These are phyloP conservation scores for Scheffersomyces lignosus DNA, from an alignment of 805 yeast genomes.

Conservation along the genomic window DNA sequence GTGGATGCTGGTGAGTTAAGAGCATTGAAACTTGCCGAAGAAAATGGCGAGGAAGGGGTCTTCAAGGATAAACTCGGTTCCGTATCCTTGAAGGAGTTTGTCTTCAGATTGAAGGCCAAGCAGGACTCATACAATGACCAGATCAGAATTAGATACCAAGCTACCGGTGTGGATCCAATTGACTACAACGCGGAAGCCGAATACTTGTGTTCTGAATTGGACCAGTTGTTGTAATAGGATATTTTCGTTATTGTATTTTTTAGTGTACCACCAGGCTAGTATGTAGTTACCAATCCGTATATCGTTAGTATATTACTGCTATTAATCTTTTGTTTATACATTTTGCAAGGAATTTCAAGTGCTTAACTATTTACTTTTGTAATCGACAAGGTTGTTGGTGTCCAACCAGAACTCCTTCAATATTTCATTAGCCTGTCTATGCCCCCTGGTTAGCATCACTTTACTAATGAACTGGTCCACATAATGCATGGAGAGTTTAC, in stretches of 20 bases:
- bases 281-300: no score
- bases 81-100: conserved; percentile 64
- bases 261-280: neutral
- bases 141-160: conserved; percentile 73
- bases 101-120: conserved; percentile 77
- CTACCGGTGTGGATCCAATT: conserved; percentile 50
- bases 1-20: conserved; percentile 64
- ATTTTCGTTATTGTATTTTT: no score
- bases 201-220: conserved; percentile 49
- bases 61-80: conserved; percentile 47
- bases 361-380: conserved; percentile 4
- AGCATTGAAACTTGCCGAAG: conserved; percentile 29
- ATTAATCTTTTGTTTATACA: no score
- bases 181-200: conserved; percentile 63
- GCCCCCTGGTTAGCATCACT: conserved; percentile 63
- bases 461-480: conserved; percentile 46
- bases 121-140: conserved; percentile 83
- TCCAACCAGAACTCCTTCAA: conserved; percentile 66
- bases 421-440: conserved; percentile 56
- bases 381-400: conserved; percentile 55
- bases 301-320: no score
- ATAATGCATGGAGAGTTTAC: neutral
- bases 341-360: no score
- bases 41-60: conserved; percentile 34
- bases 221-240: conserved; percentile 25